Conservation (phyloP, 139 green algal species). For the Mesotaenium endlicherianum region DNA sequence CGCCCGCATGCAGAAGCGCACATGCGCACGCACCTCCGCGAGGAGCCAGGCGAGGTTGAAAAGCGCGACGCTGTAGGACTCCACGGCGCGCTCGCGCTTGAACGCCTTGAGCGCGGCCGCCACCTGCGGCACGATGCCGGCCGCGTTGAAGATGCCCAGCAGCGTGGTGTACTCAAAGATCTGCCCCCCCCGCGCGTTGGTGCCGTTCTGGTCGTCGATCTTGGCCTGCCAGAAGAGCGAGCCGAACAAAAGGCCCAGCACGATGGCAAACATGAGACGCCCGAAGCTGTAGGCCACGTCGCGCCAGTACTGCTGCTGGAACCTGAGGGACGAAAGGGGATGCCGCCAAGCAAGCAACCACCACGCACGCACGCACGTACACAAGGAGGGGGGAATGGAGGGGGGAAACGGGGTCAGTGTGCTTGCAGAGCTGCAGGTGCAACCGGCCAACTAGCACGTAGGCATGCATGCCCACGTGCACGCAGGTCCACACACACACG, state of each 20-base stretch:
- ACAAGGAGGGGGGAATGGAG: no score
- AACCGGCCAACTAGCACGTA: no score
- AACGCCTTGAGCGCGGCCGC: neutral
- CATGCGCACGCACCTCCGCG: no score
- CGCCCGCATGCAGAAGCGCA: no score
- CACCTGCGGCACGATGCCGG: neutral
- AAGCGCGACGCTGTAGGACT: neutral
- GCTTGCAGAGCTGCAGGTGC: no score
- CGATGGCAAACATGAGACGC: slow-evolving; percentile 14
- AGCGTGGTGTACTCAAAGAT: slow-evolving; percentile 1
- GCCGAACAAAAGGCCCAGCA: slow-evolving; percentile 25
- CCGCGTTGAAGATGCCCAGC: neutral
- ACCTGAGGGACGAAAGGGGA: no score
- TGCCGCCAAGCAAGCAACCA: no score
- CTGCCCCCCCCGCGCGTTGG: neutral
- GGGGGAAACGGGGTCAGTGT: no score
- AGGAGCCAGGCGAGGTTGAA: slow-evolving; percentile 2
- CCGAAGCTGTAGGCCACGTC: slow-evolving; percentile 33
- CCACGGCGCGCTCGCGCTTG: neutral
- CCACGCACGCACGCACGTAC: no score
- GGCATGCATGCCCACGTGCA: no score
- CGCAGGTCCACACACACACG: no score
- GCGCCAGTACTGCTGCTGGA: slow-evolving; percentile 23
- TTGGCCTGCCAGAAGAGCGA: slow-evolving; percentile 10
- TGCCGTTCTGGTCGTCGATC: neutral